Percentiles rank a stretch among this genome's conserved stretches.
Conservation (phyloP, 352 stramenopile species). For the Thraustochytrium sp. region DNA sequence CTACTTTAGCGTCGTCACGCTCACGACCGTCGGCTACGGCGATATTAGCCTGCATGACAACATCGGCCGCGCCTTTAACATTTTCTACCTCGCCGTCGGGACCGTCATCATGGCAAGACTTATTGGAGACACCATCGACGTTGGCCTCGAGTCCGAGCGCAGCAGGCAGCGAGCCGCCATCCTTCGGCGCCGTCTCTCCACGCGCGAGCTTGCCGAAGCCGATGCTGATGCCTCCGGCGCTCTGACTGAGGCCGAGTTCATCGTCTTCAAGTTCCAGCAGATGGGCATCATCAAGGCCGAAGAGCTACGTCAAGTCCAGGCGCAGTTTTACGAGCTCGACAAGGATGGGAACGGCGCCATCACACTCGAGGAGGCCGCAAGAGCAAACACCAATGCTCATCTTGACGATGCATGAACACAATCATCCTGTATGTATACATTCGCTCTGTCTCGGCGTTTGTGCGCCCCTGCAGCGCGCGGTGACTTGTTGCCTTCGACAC, state of each 20-base stretch:
- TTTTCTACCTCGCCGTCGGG: slow-evolving; percentile 68
- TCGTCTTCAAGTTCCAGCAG: slow-evolving; percentile 33
- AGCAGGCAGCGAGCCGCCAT: neutral
- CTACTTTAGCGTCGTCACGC: slow-evolving; percentile 80
- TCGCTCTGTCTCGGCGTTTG: too few species aligned
- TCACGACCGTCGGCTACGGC: slow-evolving; percentile 78
- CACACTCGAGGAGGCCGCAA: neutral
- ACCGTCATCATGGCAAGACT: slow-evolving; percentile 62
- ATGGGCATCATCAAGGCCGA: slow-evolving; percentile 12
- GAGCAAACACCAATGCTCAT: too few species aligned
- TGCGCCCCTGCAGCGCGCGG: too few species aligned
- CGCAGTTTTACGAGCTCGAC: slow-evolving; percentile 1
- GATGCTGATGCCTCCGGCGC: slow-evolving; percentile 9
- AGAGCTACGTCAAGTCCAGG: neutral
- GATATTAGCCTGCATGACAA: slow-evolving; percentile 65
- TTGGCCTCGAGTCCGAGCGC: slow-evolving; percentile 54
- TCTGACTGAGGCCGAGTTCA: slow-evolving; percentile 13
- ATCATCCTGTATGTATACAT: too few species aligned
- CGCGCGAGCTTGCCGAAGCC: neutral
- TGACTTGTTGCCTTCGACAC: too few species aligned
- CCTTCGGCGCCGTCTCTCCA: neutral
- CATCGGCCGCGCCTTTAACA: slow-evolving; percentile 64
- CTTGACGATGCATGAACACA: too few species aligned
- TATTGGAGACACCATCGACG: slow-evolving; percentile 64
- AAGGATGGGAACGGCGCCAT: neutral